phyloP scores from a whole-genome alignment of 805 yeast genomes.

The Pichia ethanolica region DNA sequence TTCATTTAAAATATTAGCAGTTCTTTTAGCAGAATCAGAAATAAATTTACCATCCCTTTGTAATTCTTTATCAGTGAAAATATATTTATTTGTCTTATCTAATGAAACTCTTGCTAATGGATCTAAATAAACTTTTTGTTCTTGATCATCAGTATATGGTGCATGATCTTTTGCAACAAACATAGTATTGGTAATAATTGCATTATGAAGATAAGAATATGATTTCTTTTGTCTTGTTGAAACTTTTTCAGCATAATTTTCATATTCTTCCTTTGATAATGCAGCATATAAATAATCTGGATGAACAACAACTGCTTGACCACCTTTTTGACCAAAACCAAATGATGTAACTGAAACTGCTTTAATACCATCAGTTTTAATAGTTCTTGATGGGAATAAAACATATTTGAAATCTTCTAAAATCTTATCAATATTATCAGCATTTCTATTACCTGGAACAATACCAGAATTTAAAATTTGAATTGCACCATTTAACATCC shows the following conservation, averaged over 20 bases:
- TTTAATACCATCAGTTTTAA: conserved; percentile 94
- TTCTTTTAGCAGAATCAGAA: conserved; percentile 41
- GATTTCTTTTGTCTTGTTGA: conserved; percentile 77
- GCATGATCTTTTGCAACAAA: conserved; percentile 90
- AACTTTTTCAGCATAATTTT: conserved; percentile 64
- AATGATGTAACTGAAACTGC: conserved; percentile 96
- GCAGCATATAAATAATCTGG: conserved; percentile 90
- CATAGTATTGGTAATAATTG: conserved; percentile 83
- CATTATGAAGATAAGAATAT: conserved; percentile 92
- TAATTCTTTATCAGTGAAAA: conserved; percentile 42
- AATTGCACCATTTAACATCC: conserved; percentile 98
- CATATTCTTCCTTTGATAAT: conserved; percentile 64
- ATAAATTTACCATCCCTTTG: conserved; percentile 41
- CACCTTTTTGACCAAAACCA: conserved; percentile 99
- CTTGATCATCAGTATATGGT: conserved; percentile 86
- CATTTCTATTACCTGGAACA: conserved; percentile 96
- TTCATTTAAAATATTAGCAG: conserved; percentile 53
- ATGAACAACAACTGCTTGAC: conserved; percentile 85
- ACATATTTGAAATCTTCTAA: conserved; percentile 82
- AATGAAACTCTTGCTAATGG: conserved; percentile 75
- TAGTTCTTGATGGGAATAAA: conserved; percentile 87
- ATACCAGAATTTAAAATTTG: conserved; percentile 88
- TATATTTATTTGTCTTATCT: conserved; percentile 32
- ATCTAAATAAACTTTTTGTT: conserved; percentile 86
- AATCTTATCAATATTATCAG: conserved; percentile 85